Conservation (phyloP, 768 basidiomycete genomes). For the Naganishia kalamii region DNA sequence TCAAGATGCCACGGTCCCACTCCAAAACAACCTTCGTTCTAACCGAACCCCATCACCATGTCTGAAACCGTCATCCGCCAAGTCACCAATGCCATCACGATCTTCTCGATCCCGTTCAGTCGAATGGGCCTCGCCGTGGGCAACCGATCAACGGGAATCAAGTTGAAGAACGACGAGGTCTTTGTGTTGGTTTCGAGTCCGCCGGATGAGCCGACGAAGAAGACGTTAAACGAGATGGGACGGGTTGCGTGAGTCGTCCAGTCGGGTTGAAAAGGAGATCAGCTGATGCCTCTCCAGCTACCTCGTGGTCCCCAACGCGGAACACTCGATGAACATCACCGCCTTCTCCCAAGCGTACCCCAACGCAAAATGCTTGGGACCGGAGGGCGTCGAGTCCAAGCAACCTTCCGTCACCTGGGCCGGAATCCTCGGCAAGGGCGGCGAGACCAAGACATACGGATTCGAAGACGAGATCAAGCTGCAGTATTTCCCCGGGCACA, state of each 20-base stretch:
- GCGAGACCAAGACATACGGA: constrained; percentile 62
- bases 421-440: constrained; percentile 64
- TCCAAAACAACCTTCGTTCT: no score
- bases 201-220: constrained; percentile 60
- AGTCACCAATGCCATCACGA: constrained; percentile 42
- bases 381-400: constrained; percentile 53
- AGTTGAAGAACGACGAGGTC: constrained; percentile 61
- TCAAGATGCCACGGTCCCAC: no score
- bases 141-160: constrained; percentile 74
- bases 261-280: not conserved
- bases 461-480: constrained; percentile 57
- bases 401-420: constrained; percentile 49
- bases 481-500: constrained; percentile 56
- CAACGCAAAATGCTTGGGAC: constrained; percentile 53
- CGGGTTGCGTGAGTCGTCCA: constrained; percentile 56
- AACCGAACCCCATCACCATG: no score
- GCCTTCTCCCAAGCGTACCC: constrained; percentile 60
- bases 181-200: constrained; percentile 81
- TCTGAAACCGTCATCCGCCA: constrained; percentile 38
- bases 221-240: constrained; percentile 59
- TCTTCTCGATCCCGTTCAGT: constrained; percentile 48
- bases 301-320: constrained; percentile 47
- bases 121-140: constrained; percentile 69
- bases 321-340: constrained; percentile 46
- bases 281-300: constrained; percentile 32